These are phyloP conservation scores for Meyerozyma carpophila DNA, from an alignment of 1,139 yeast genomes.

Conservation along the genomic window DNA sequence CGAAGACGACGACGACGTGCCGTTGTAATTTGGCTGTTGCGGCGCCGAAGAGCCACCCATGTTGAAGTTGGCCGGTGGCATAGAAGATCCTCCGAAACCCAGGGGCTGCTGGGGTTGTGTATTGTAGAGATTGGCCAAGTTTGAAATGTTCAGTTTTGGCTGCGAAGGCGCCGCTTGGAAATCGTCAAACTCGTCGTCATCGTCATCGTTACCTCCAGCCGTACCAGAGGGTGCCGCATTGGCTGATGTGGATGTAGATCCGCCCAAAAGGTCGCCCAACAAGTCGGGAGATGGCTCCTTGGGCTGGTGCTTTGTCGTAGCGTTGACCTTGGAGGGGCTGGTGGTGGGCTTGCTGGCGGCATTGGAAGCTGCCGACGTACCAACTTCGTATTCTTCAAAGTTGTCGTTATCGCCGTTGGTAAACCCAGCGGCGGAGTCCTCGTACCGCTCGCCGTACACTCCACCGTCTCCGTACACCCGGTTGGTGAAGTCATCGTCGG, in stretches of 20 bases:
- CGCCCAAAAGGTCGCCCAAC: constrained; percentile 52
- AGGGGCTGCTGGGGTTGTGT: constrained; percentile 18
- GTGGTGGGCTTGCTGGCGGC: constrained; percentile 38
- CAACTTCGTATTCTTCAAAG: constrained; percentile 71
- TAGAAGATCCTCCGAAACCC: constrained; percentile 2
- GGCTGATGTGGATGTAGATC: constrained; percentile 14
- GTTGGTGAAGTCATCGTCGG: constrained; percentile 46
- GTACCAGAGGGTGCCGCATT: constrained; percentile 8
- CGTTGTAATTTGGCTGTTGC: constrained; percentile 17
- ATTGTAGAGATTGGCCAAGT: constrained; percentile 35
- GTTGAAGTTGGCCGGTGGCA: constrained; percentile 1
- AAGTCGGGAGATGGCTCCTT: constrained; percentile 35
- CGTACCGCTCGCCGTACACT: constrained; percentile 66
- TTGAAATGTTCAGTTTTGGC: constrained; percentile 25
- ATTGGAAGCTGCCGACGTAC: constrained; percentile 18
- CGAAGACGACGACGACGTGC: constrained; percentile 9
- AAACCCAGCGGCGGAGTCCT: constrained; percentile 46
- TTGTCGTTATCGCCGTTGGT: constrained; percentile 38
- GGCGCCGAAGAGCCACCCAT: constrained; percentile 3
- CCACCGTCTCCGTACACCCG: constrained; percentile 80
- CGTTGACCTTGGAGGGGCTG: constrained; percentile 37
- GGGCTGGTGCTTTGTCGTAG: constrained; percentile 15
- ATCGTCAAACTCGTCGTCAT: constrained; percentile 90
- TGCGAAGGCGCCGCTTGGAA: constrained; percentile 75
- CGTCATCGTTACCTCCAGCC: constrained; percentile 33